Base-by-base conservation (phyloP, 352 stramenopile species). In the Saprolegnia diclina region DNA sequence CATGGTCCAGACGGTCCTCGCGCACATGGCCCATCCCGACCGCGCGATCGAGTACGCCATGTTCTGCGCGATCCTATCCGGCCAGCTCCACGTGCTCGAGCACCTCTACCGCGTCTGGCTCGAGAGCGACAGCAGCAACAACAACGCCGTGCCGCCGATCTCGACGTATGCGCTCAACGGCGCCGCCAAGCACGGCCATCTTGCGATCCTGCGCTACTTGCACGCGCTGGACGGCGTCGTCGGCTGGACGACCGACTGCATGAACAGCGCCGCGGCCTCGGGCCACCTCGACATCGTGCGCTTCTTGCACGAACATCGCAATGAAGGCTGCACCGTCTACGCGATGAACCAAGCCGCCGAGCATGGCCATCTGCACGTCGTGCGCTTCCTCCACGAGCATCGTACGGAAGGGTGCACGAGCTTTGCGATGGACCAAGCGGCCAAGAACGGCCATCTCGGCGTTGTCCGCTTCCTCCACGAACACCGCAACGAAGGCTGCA, bases 301-400 rank as follows among this genome's bases (percentile, higher is more conserved):
- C n/a, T 69, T 69, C 40, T 38, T 69, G 5, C 63, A 69, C 53
- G 24, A 48, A n/a, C 21, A 69, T 18, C 63, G 63, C 26, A 46
- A 32, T 4, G 63, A 69, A 69, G 63, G 63, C 29, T 69, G 63
- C n/a, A 69, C 63, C 11, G 50, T 37, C 13, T 69, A 54, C 62
- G 74, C 77, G 16, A 80, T 80, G 66, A 73, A 73, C 37, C 74
- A 80, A 38, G 77, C 77, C 32, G 73, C 73, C 4, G 76, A 69
- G 53, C 79, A 80, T 32, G 73, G 73, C 35, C 74, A 80, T 7
- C 21, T 57, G 1, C 21, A 66, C 7, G 76, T 82, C 70, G 75
- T 80, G 44, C 50, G 65, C 16, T 82, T 74, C 67, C 52, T 82
- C 14, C 54, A 77, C 54, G 40, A 73, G 11, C 52, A 80, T 37